A percentile compares a stretch with the other conserved stretches of the same genome.
These are phyloP conservation scores for Simplicillium sp. DNA, from an alignment of 2,329 filamentous ascomycete genomes.

Conservation along the genomic window DNA sequence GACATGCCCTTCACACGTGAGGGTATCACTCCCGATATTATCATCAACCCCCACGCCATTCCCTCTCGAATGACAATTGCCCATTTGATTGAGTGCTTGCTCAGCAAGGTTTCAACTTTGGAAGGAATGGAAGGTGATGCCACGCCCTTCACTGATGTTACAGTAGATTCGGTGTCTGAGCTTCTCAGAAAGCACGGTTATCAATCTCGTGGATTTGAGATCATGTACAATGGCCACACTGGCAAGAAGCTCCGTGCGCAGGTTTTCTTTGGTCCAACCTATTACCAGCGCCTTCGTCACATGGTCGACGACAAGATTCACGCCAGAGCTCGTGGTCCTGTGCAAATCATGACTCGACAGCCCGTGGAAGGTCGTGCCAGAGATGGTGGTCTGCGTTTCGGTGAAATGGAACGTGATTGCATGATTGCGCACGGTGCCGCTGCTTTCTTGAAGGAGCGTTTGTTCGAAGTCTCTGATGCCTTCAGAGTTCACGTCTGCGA, in stretches of 20 bases:
- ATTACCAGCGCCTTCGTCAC: conserved; percentile 96
- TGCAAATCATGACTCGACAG: conserved; percentile 94
- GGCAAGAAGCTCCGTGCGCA: conserved; percentile 88
- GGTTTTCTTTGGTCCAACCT: conserved; percentile 94
- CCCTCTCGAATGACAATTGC: conserved; percentile 99
- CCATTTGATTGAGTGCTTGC: conserved; percentile 97
- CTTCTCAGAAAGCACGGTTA: conserved; percentile 84
- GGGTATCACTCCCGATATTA: conserved; percentile 86
- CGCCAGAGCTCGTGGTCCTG: conserved; percentile 90
- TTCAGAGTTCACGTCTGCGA: conserved; percentile 98
- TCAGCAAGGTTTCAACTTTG: conserved; percentile 90
- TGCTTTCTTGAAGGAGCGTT: conserved; percentile 90
- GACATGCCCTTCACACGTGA: conserved; percentile 97
- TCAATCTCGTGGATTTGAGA: conserved; percentile 92
- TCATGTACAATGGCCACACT: conserved; percentile 98
- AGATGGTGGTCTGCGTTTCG: conserved; percentile 96
- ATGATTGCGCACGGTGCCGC: conserved; percentile 99
- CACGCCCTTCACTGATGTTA: conserved; percentile 95
- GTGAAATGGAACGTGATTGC: conserved; percentile 99
- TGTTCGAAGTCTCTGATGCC: conserved; percentile 96
- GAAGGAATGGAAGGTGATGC: conserved; percentile 95
- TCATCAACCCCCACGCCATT: conserved; percentile 99
- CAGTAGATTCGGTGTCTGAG: conserved; percentile 83
- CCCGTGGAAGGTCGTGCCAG: conserved; percentile 96
- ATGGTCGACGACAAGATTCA: conserved; percentile 99